Evolutionary conservation across 2,329 filamentous ascomycete genomes (phyloP), one percentile per base, ranked within the genome.

Genomic region (Pestalotiopsis sp.): DNA sequence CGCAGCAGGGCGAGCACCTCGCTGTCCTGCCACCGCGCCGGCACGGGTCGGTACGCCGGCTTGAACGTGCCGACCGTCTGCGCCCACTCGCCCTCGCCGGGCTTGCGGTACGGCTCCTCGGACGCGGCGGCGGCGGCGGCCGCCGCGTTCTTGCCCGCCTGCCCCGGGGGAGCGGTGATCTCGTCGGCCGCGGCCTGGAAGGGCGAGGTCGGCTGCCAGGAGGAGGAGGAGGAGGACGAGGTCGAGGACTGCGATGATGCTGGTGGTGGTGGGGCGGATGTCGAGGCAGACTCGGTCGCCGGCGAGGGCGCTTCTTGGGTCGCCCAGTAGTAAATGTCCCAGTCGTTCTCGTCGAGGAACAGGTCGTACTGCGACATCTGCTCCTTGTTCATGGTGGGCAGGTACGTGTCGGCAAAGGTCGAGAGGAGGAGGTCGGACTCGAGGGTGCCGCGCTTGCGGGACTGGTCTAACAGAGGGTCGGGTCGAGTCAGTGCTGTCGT

Each of bases 261-360:
- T 3, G 20, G 44, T 9, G 14, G 5, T n/a, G 44, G 5, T 10
- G 70, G 52, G 55, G 71, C 35, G 30, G 72, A 67, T 3, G 71
- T 67, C 24, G 69, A 56, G 5, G 66, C 68, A 20, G 71, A 66
- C 56, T 72, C 67, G 66, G 67, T 57, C 38, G 87, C 85, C 5
- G 86, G 86, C 1, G 85, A 82, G 4, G 87, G 82, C 13, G 91
- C 85, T 73, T 94, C 90, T 81, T 99, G 96, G 17, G 96, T 99
- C 3, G 93, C 94, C 96, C 96, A 99, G 86, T 99, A 99, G 86
- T 99, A 99, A 70, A 99, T 98, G 79, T 99, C 96, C 96, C 96
- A 99, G 83, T 99, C 96, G 81, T 99, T 99, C 83, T 99, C 96
- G 81, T 99, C 96, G 67, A 99, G 89, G 84, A 99, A 97, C 35